Conservation (phyloP, 176 grass and related monocot genomes). For the Raddia guianensis region DNA sequence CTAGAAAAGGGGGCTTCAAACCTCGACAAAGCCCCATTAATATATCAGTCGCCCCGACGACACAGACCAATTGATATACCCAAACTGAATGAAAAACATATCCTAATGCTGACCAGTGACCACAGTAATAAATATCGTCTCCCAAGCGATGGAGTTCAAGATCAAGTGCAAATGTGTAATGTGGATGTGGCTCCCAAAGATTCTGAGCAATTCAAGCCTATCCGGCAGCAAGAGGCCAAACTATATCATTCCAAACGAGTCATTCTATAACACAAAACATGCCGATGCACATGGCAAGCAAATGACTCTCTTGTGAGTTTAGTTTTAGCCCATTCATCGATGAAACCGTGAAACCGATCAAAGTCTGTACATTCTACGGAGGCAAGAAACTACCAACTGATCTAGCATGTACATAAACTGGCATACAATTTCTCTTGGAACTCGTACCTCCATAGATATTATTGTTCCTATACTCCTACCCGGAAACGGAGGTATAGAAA, state of each 20-base stretch:
- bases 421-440: conserved; percentile 19
- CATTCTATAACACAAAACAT: conserved; percentile 28
- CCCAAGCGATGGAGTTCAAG: conserved; percentile 19
- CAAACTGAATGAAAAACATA: neutral
- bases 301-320: neutral
- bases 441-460: conserved; percentile 18
- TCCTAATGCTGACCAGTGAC: neutral
- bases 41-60: no score
- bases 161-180: neutral
- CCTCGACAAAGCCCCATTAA: no score
- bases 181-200: neutral
- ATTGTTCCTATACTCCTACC: conserved; percentile 29
- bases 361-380: conserved; percentile 32
- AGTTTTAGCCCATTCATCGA: neutral
- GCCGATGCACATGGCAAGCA: conserved; percentile 32
- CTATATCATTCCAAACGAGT: conserved; percentile 9
- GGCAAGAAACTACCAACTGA: conserved; percentile 21
- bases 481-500: conserved; percentile 32
- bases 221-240: conserved; percentile 39
- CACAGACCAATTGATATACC: conserved; percentile 7
- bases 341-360: neutral
- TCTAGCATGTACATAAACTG: conserved; percentile 40
- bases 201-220: neutral
- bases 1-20: no score
- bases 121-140: conserved; percentile 21